Evolutionary conservation across 1,284 basidiomycete genomes (phyloP).

Genomic region (Pascua sp.): DNA sequence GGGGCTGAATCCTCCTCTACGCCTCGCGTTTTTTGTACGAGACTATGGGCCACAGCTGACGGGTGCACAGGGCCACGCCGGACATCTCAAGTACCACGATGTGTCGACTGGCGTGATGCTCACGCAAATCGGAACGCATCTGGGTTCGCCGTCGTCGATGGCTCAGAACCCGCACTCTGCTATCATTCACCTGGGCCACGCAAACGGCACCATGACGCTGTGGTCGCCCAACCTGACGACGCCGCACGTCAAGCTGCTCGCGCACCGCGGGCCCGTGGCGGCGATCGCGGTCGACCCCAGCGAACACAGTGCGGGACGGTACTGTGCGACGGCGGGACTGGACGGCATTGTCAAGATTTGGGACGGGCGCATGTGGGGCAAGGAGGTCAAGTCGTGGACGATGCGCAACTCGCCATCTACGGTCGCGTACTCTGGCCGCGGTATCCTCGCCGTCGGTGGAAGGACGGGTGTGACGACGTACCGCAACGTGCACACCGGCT

Average conservation of each 20-base stretch:
- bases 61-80: conserved; percentile 66
- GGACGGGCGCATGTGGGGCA: conserved; percentile 95
- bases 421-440: conserved; percentile 60
- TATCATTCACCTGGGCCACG: conserved; percentile 89
- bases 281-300: conserved; percentile 75
- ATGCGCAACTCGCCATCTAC: conserved; percentile 56
- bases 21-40: too few relatives aligned
- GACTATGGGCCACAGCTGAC: not conserved
- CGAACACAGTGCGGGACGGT: conserved; percentile 68
- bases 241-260: conserved; percentile 84
- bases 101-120: conserved; percentile 88
- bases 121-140: conserved; percentile 82
- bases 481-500: conserved; percentile 21
- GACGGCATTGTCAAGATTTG: conserved; percentile 90
- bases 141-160: conserved; percentile 82
- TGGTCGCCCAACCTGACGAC: conserved; percentile 94
- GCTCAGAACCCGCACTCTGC: conserved; percentile 88
- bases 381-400: conserved; percentile 74
- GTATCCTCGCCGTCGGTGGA: conserved; percentile 74
- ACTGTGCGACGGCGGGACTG: conserved; percentile 84
- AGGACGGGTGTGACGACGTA: conserved; percentile 77
- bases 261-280: conserved; percentile 83
- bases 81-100: conserved; percentile 95
- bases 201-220: conserved; percentile 76
- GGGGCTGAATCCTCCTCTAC: too few relatives aligned